phyloP scores from a whole-genome alignment of 116 monocot species.

The Dioscorea cayenensis region DNA sequence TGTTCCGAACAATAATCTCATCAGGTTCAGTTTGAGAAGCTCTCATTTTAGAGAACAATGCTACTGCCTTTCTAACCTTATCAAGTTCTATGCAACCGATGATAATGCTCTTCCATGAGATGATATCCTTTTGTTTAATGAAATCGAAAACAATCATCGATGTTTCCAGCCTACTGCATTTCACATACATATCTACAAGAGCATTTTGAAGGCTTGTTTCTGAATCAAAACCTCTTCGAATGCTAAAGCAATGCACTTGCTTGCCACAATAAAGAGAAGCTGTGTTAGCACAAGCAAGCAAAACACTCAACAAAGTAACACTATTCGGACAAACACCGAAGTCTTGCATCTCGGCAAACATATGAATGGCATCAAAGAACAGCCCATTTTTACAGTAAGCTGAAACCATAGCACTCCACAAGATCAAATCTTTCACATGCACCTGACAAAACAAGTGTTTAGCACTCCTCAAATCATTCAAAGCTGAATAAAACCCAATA shows the following conservation, averaged over 20 bases:
- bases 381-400: constrained; percentile 27
- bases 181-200: constrained; percentile 40
- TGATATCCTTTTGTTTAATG: constrained; percentile 25
- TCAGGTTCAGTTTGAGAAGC: constrained; percentile 16
- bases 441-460: constrained; percentile 13
- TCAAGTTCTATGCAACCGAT: constrained; percentile 23
- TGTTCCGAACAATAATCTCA: constrained; percentile 21
- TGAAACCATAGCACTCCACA: constrained; percentile 39
- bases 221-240: constrained; percentile 16
- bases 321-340: constrained; percentile 16
- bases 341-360: constrained; percentile 27
- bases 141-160: constrained; percentile 24
- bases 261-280: constrained; percentile 20
- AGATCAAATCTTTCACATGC: constrained; percentile 33
- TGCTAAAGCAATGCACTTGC: constrained; percentile 37
- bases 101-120: constrained; percentile 53
- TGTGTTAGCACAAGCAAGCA: constrained; percentile 38
- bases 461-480: constrained; percentile 14
- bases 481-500: constrained; percentile 30
- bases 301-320: constrained; percentile 29
- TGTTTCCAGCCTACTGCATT: constrained; percentile 21
- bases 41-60: constrained; percentile 43
- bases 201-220: constrained; percentile 38
- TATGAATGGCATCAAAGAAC: constrained; percentile 23
- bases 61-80: constrained; percentile 7